These are phyloP conservation scores for Aspergillus latus DNA, from an alignment of 2,329 filamentous ascomycete species.

Conservation along the genomic window DNA sequence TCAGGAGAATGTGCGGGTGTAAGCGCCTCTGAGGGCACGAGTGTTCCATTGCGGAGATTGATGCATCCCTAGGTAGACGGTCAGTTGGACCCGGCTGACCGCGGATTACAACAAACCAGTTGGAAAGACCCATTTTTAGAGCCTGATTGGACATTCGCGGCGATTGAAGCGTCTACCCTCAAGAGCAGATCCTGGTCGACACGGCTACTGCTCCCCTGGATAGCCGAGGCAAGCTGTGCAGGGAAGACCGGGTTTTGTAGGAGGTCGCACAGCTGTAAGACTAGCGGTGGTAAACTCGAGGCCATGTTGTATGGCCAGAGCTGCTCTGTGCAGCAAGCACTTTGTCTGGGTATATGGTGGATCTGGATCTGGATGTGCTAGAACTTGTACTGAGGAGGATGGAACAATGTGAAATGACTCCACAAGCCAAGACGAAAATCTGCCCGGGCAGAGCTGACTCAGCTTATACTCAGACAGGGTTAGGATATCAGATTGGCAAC, in stretches of 20 bases:
- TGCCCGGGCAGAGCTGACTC: constrained; percentile 20
- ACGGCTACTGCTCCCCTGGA: too few relatives aligned
- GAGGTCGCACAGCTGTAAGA: constrained; percentile 16
- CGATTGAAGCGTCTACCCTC: constrained; percentile 14
- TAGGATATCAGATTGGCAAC: too few relatives aligned
- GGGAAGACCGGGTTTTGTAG: constrained; percentile 13
- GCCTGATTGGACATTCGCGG: background rate
- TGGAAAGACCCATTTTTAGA: background rate
- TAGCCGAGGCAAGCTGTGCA: constrained; percentile 12
- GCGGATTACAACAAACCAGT: background rate
- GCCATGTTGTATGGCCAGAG: background rate
- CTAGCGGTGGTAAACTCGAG: background rate
- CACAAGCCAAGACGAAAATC: constrained; percentile 9
- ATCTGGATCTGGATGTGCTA: background rate
- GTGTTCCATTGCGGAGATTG: constrained; percentile 11
- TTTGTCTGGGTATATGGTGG: too few relatives aligned
- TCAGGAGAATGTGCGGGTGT: background rate
- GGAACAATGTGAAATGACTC: background rate
- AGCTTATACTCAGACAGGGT: background rate
- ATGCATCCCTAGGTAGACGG: constrained; percentile 14
- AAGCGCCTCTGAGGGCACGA: constrained; percentile 1
- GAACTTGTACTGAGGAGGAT: background rate
- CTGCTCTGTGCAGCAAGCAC: too few relatives aligned
- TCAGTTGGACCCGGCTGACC: background rate
- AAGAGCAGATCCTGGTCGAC: too few relatives aligned